phyloP scores from a whole-genome alignment of 108 stramenopile species.

The Nitzschia sp. region DNA sequence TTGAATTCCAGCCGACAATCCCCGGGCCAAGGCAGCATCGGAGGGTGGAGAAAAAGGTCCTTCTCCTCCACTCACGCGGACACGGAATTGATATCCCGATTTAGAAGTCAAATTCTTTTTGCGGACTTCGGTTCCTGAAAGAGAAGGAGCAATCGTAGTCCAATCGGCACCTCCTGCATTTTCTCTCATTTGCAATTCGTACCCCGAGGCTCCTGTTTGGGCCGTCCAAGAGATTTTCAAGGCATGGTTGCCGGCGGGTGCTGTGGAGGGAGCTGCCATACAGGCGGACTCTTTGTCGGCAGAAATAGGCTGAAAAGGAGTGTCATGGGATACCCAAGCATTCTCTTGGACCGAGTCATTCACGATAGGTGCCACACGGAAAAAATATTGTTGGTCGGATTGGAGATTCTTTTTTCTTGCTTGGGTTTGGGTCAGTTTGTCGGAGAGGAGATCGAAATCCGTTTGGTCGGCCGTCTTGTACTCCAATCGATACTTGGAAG shows the following conservation, averaged over 20 bases:
- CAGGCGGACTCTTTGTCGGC: conserved; percentile 34
- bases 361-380: conserved; percentile 57
- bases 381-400: conserved; percentile 48
- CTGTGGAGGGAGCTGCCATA: conserved; percentile 41
- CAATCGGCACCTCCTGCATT: conserved; percentile 60
- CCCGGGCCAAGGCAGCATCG: conserved; percentile 39
- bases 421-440: conserved; percentile 53
- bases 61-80: conserved; percentile 40
- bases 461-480: conserved; percentile 52
- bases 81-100: conserved; percentile 77
- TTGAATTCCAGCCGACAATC: conserved; percentile 43
- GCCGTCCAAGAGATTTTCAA: conserved; percentile 57
- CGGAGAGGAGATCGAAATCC: conserved; percentile 57
- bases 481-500: conserved; percentile 57
- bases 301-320: conserved; percentile 35
- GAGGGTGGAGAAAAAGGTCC: conserved; percentile 66
- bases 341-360: conserved; percentile 20
- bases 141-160: conserved; percentile 62
- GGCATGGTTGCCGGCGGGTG: conserved; percentile 43
- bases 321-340: conserved; percentile 38
- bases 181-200: conserved; percentile 80
- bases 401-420: conserved; percentile 66
- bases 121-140: conserved; percentile 58
- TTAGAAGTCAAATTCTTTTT: conserved; percentile 74
- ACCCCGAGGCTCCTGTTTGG: conserved; percentile 28